Conservation (phyloP, 768 basidiomycete genomes). For the Xerocomus potaroensis region DNA sequence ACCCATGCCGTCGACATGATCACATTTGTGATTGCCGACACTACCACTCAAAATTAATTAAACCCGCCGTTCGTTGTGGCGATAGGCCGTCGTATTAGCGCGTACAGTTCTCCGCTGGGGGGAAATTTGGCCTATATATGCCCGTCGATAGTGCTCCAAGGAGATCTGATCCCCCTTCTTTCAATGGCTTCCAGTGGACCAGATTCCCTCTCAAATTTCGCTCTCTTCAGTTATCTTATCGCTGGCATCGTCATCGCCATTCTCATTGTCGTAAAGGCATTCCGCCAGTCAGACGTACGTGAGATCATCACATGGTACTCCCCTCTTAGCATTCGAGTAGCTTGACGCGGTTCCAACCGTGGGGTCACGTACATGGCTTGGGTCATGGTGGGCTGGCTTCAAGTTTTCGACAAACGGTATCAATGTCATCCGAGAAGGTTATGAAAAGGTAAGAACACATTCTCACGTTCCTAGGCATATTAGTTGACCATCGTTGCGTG, state of each 20-base stretch:
- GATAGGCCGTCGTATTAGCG: neutral
- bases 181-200: neutral
- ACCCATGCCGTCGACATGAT: neutral
- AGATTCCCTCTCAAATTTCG: neutral
- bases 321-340: slow-evolving; percentile 2
- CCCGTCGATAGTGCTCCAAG: neutral
- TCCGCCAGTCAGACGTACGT: too few relatives aligned
- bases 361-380: slow-evolving; percentile 20
- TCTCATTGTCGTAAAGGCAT: neutral
- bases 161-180: neutral
- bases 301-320: too few relatives aligned
- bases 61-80: neutral
- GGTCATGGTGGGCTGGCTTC: slow-evolving; percentile 23
- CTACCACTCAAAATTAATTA: neutral
- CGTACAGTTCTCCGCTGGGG: neutral
- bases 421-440: slow-evolving; percentile 29
- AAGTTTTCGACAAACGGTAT: slow-evolving; percentile 3
- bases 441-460: slow-evolving; percentile 30
- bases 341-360: slow-evolving; percentile 28
- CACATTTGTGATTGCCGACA: neutral
- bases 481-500: neutral
- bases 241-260: neutral
- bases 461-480: neutral
- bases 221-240: neutral
- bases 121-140: neutral